Evolutionary conservation across 768 basidiomycete species (phyloP), one percentile per base, ranked within the genome.

Genomic region (Dioszegia crocea): DNA sequence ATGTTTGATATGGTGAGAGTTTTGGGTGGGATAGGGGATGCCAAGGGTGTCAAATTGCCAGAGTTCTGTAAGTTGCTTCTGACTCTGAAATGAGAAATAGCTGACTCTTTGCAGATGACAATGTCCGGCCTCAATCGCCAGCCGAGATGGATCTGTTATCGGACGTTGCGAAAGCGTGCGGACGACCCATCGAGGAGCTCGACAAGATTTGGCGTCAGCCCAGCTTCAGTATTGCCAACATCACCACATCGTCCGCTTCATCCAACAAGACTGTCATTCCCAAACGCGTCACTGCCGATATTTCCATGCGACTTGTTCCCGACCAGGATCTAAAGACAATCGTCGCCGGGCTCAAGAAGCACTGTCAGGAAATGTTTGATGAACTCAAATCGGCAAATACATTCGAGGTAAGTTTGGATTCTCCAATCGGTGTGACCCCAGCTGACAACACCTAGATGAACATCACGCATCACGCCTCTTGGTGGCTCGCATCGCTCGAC

Each of bases 401-500:
- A 14, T 79, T 98, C 23, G 79, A 85, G 65, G 92, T 91, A 57
- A 30, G 79, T 68, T n/a, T 39, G 23, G 5, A 12, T 12, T 40
- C 38, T 17, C 14, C 49, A 45, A 11, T 29, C 2, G 19, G 17
- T 36, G n/a, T n/a, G n/a, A n/a, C n/a, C n/a, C n/a, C n/a, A n/a
- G n/a, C n/a, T n/a, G n/a, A n/a, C n/a, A n/a, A n/a, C n/a, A n/a
- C n/a, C n/a, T 31, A 92, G 89, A 81, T 93, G 63, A 81, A 80
- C 19, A 84, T 96, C 53, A 84, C 88, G 41, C 51, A 53, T 27
- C 51, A 53, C 38, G 51, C 51, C 14, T 53, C 51, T 68, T 98
- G 93, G 93, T 99, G 94, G 94, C 81, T 99, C 1, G 91, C 93
- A 0, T 85, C 88, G 55, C 82, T 94, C 39, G 84, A 89, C 54